Evolutionary conservation across 495 filamentous ascomycete genomes (phyloP), one percentile per base, ranked within the genome.

Genomic region (Gamarada debralockiae): DNA sequence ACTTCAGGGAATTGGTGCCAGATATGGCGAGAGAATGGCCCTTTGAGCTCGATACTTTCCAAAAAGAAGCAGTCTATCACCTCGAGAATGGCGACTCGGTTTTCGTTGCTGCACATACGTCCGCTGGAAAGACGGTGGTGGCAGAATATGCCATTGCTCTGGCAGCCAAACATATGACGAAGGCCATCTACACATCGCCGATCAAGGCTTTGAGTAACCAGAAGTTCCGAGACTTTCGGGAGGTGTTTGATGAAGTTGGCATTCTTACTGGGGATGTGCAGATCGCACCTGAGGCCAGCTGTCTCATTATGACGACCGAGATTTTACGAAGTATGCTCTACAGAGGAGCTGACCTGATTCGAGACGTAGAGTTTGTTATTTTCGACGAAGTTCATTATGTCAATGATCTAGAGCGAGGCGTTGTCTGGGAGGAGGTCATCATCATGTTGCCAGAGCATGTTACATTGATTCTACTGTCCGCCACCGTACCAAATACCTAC

Each of bases 371-470:
- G 58, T 98, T 95, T 67, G 95, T 98, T 57, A 96, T 98, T 50
- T 98, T 98, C 60, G 93, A 98, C 62, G 93, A 98, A 66, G 93
- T 98, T 3, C 93, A 98, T 68, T 98, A 98, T 67, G 93, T 98
- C 41, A 98, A 98, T 61, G 93, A 98, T 62, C 77, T 83, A n/a
- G 93, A 98, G 73, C 81, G 93, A 65, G 93, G 93, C 56, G 93
- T 98, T 0, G 93, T 98, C 7, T 98, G 93, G 93, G 93, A 98
- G 70, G 93, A 98, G 67, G 93, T 98, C 55, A 98, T 98, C 63
- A 98, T 98, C 63, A 97, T 98, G 95, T 81, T 97, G 42, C 93
- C 93, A 3, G 91, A 92, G 61, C 93, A 97, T 71, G 90, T 97
- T 40, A 93, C 95, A 2, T 73, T 98, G 33, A 97, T 98, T 55